phyloP scores from a whole-genome alignment of 139 green algal genomes.

The Closterium sp. region DNA sequence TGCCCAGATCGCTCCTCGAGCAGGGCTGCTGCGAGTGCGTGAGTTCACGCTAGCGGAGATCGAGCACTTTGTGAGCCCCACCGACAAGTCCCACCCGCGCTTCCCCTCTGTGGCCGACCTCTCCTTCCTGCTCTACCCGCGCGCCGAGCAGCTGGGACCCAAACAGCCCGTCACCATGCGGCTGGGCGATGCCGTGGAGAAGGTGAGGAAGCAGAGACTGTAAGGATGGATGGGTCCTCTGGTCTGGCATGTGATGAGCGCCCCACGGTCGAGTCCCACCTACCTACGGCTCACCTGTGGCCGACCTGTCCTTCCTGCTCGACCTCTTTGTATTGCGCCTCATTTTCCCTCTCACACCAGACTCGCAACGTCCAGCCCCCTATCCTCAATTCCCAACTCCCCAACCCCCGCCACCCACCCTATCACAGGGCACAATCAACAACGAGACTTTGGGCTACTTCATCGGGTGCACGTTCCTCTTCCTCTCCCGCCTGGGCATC shows the following conservation, averaged over 20 bases:
- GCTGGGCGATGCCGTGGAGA: conserved; percentile 79
- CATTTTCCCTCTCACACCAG: too few species aligned
- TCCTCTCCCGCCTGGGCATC: conserved; percentile 83
- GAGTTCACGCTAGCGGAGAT: conserved; percentile 99
- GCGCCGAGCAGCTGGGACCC: conserved; percentile 80
- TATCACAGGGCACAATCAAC: conserved; percentile 80
- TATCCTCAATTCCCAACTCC: too few species aligned
- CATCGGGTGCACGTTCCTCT: conserved; percentile 95
- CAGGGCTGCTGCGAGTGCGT: conserved; percentile 90
- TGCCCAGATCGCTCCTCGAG: conserved; percentile 65
- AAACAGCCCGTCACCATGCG: conserved; percentile 78
- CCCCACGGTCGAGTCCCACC: too few species aligned
- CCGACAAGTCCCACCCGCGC: conserved; percentile 91
- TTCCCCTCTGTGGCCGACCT: conserved; percentile 79
- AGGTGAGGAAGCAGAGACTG: not conserved
- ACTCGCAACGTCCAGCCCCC: too few species aligned
- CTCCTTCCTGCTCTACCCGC: conserved; percentile 85
- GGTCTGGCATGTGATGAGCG: too few species aligned
- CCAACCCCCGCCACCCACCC: too few species aligned
- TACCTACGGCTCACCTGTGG: too few species aligned
- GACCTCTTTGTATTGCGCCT: too few species aligned
- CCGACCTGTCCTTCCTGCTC: too few species aligned
- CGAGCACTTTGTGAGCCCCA: conserved; percentile 96
- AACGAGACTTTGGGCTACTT: conserved; percentile 99
- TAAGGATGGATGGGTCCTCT: too few species aligned